A percentile compares a stretch with the other conserved stretches of the same genome.
These are phyloP conservation scores for Mycena latifolia DNA, from an alignment of 768 basidiomycete genomes.

Conservation along the genomic window DNA sequence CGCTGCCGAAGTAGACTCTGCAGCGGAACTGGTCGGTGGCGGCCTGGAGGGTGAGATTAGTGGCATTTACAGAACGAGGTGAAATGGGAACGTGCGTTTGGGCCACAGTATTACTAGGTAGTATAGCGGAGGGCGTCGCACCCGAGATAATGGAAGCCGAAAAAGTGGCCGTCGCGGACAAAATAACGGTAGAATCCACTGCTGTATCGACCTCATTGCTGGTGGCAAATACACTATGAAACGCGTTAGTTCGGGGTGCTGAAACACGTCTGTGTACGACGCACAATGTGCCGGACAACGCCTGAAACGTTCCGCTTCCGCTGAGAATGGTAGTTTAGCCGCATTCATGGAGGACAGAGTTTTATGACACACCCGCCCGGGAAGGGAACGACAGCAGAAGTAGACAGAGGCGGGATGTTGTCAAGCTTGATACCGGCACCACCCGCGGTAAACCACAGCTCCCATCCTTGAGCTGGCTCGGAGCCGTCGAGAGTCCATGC, in stretches of 20 bases:
- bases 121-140: neutral
- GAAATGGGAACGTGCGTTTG: too few species aligned
- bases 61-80: too few species aligned
- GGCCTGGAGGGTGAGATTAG: neutral
- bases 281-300: slow-evolving; percentile 11
- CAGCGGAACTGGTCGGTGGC: neutral
- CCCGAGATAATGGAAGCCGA: slow-evolving; percentile 12
- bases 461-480: slow-evolving; percentile 29
- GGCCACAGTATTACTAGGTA: neutral
- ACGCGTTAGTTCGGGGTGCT: too few species aligned
- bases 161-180: slow-evolving; percentile 17
- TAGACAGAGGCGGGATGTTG: neutral
- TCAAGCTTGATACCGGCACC: slow-evolving; percentile 7
- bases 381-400: slow-evolving; percentile 26
- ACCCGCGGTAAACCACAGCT: slow-evolving; percentile 30
- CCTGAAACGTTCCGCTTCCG: slow-evolving; percentile 29
- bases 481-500: slow-evolving; percentile 31
- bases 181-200: neutral
- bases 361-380: slow-evolving; percentile 25
- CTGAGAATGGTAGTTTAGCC: neutral
- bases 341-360: too few species aligned
- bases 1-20: neutral
- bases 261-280: too few species aligned
- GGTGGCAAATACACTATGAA: slow-evolving; percentile 21
- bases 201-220: slow-evolving; percentile 27